Evolutionary conservation across 2,329 filamentous ascomycete genomes (phyloP).

Genomic region (Chrysosporium queenslandicum): DNA sequence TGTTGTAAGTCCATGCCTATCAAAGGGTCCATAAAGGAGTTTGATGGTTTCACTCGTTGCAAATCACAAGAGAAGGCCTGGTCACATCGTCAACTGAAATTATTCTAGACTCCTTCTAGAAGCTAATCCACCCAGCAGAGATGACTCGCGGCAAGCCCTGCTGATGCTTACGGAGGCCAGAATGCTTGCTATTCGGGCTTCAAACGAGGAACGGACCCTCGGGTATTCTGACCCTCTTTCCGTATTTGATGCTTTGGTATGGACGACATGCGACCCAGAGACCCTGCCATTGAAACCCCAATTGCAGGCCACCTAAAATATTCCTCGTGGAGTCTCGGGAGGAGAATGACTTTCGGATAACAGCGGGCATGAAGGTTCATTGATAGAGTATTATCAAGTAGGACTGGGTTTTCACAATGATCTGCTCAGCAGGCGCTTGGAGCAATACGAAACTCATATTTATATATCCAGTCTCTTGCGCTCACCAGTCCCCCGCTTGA

Average conservation of each 20-base stretch:
- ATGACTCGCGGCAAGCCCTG: neutral
- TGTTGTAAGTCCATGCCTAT: neutral
- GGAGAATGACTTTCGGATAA: neutral
- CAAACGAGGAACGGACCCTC: neutral
- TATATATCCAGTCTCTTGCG: neutral
- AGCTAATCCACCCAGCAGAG: neutral
- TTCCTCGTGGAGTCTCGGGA: neutral
- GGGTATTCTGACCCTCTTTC: neutral
- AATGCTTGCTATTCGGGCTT: neutral
- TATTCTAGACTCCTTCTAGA: neutral
- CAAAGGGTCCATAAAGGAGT: too few relatives aligned
- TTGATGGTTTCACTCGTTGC: too few relatives aligned
- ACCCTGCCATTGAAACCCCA: neutral
- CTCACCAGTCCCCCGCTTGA: neutral
- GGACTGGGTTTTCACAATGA: neutral
- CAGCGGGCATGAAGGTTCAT: neutral
- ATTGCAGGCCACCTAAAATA: neutral
- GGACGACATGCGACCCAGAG: conserved; percentile 1
- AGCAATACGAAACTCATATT: neutral
- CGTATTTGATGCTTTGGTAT: neutral
- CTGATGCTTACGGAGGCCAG: neutral
- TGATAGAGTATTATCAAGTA: neutral
- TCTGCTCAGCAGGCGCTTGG: neutral
- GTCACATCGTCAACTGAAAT: neutral
- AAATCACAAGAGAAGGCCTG: neutral